phyloP scores from a whole-genome alignment of 495 filamentous ascomycete genomes.

The Xylaria sp. region DNA sequence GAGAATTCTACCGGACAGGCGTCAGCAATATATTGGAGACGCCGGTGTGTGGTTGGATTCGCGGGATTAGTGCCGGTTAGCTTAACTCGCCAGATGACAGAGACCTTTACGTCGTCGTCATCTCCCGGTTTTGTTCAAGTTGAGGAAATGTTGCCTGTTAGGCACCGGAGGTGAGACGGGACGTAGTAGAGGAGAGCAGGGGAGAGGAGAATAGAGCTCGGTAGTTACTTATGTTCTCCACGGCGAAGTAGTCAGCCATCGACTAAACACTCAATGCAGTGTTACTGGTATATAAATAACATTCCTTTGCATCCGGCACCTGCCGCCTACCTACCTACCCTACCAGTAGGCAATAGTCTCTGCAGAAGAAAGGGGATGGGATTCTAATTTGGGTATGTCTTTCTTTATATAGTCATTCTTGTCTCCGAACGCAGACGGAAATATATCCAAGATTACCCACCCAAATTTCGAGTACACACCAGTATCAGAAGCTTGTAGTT shows the following conservation, averaged over 20 bases:
- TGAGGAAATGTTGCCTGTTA: not conserved
- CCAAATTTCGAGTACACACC: not conserved
- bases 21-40: not conserved
- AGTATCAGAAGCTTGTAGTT: not conserved
- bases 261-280: not conserved
- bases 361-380: not conserved
- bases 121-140: not conserved
- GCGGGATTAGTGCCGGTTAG: too few species aligned
- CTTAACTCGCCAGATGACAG: too few species aligned
- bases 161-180: not conserved
- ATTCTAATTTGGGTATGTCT: not conserved
- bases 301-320: not conserved
- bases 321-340: not conserved
- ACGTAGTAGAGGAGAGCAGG: not conserved
- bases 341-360: not conserved
- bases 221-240: not conserved
- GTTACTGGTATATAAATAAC: not conserved
- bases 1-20: not conserved
- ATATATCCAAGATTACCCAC: not conserved
- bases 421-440: not conserved
- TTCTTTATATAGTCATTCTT: not conserved
- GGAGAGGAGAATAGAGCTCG: not conserved
- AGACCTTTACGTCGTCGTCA: not conserved
- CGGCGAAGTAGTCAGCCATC: not conserved
- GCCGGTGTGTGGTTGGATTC: not conserved